These are phyloP conservation scores for Rhizoctonia solani DNA, from an alignment of 1,284 basidiomycete genomes.

Conservation along the genomic window DNA sequence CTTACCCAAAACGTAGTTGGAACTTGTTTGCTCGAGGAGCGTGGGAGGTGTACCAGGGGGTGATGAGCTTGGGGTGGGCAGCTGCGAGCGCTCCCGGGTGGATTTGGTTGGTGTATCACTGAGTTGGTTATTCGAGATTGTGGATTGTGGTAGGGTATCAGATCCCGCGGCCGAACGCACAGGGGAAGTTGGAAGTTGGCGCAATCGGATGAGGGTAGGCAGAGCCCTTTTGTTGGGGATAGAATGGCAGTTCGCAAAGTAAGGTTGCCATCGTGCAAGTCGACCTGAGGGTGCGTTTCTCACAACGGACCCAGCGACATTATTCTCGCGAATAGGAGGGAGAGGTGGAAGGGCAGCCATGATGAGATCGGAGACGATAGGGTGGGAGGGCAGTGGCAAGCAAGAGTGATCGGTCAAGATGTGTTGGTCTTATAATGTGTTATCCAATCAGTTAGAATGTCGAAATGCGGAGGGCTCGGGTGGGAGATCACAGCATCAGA, in stretches of 20 bases:
- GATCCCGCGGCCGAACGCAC: not conserved
- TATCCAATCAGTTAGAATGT: not conserved
- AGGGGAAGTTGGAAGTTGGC: not conserved
- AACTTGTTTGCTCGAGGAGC: conserved; percentile 26
- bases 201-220: conserved; percentile 14
- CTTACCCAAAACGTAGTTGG: conserved; percentile 27
- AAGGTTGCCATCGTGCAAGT: conserved; percentile 23
- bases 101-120: not conserved
- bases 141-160: not conserved
- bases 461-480: not conserved
- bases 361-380: not conserved
- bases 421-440: not conserved
- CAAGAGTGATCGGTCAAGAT: not conserved
- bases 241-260: conserved; percentile 10
- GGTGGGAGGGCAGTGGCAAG: not conserved
- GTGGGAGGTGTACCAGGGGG: conserved; percentile 24
- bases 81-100: not conserved
- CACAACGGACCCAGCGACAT: not conserved
- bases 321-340: not conserved
- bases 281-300: not conserved
- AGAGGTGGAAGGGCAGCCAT: conserved; percentile 2
- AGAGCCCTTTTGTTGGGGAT: conserved; percentile 31
- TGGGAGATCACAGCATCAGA: conserved; percentile 10
- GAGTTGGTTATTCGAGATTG: not conserved
- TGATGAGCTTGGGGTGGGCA: conserved; percentile 17